Percentiles rank a stretch among this genome's conserved stretches.
Evolutionary conservation across 495 filamentous ascomycete species (phyloP).

Genomic region (Lophium mytilinum): DNA sequence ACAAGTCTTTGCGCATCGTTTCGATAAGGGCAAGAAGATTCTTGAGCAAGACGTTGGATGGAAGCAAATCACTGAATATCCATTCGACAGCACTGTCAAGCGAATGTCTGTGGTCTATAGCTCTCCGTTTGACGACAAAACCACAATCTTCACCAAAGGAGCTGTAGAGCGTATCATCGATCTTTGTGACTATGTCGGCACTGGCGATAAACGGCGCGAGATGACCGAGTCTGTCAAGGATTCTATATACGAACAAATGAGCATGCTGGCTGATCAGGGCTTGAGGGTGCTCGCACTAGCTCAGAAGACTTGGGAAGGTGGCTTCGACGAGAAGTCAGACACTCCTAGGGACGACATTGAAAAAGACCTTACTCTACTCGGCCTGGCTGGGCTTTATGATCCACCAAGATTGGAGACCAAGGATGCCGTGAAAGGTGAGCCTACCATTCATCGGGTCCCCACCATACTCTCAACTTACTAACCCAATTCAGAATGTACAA

Average conservation of each 20-base stretch:
- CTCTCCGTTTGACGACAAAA: slow-evolving; percentile 34
- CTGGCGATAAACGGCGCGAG: slow-evolving; percentile 41
- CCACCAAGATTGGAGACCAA: slow-evolving; percentile 63
- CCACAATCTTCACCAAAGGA: slow-evolving; percentile 66
- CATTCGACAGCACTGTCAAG: slow-evolving; percentile 76
- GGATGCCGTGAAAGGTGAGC: slow-evolving; percentile 43
- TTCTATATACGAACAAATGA: slow-evolving; percentile 56
- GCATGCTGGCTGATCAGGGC: slow-evolving; percentile 61
- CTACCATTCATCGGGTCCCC: not conserved
- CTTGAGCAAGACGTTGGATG: slow-evolving; percentile 47
- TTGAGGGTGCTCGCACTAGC: slow-evolving; percentile 74
- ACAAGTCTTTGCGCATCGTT: slow-evolving; percentile 69
- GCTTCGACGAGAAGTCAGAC: slow-evolving; percentile 21
- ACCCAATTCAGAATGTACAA: slow-evolving; percentile 43
- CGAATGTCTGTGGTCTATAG: slow-evolving; percentile 73
- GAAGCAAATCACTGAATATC: slow-evolving; percentile 63
- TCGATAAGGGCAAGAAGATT: slow-evolving; percentile 52
- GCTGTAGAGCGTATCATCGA: slow-evolving; percentile 74
- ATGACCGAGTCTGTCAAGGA: slow-evolving; percentile 54
- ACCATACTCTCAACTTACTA: no score
- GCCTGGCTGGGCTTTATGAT: slow-evolving; percentile 69
- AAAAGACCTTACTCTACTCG: slow-evolving; percentile 50
- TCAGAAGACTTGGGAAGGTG: slow-evolving; percentile 19
- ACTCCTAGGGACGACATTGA: slow-evolving; percentile 43
- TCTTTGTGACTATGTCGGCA: slow-evolving; percentile 54